Evolutionary conservation across 2,329 filamentous ascomycete genomes (phyloP).

Genomic region (Lecanosticta acicola): DNA sequence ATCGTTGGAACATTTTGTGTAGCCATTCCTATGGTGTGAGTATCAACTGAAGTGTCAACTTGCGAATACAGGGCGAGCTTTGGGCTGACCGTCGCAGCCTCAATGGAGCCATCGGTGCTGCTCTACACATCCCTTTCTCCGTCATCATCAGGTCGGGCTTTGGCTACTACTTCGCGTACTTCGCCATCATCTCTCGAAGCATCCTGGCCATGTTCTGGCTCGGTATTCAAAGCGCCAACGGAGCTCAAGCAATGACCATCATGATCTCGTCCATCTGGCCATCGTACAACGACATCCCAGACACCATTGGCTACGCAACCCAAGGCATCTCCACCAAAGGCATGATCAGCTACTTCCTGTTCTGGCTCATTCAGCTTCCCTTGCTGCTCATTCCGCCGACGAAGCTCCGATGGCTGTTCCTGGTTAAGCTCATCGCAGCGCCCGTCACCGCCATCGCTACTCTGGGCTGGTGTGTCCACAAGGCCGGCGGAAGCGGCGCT

Average conservation of each 20-base stretch:
- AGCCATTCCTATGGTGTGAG: conserved; percentile 40
- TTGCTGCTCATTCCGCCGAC: conserved; percentile 49
- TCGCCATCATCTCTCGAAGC: conserved; percentile 27
- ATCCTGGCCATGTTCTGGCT: conserved; percentile 31
- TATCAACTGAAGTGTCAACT: no score
- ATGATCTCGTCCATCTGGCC: conserved; percentile 49
- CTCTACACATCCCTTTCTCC: conserved; percentile 51
- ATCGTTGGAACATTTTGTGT: conserved; percentile 48
- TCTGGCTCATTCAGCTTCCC: conserved; percentile 50
- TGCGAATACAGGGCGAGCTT: no score
- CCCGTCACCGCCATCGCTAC: conserved; percentile 29
- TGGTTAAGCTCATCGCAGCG: conserved; percentile 40
- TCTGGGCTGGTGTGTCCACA: conserved; percentile 28
- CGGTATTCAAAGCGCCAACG: conserved; percentile 28
- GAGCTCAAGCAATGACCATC: conserved; percentile 19
- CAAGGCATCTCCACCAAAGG: conserved; percentile 51
- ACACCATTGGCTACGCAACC: conserved; percentile 43
- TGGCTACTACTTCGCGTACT: conserved; percentile 49
- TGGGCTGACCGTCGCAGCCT: no score
- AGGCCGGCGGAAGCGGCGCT: conserved; percentile 23
- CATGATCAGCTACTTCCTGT: conserved; percentile 53
- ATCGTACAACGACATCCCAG: conserved; percentile 48
- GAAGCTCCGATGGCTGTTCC: conserved; percentile 17
- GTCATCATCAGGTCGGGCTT: conserved; percentile 51
- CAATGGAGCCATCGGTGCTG: conserved; percentile 49